phyloP scores from a whole-genome alignment of 257 asterid genomes.

The Solanum appendiculatum region DNA sequence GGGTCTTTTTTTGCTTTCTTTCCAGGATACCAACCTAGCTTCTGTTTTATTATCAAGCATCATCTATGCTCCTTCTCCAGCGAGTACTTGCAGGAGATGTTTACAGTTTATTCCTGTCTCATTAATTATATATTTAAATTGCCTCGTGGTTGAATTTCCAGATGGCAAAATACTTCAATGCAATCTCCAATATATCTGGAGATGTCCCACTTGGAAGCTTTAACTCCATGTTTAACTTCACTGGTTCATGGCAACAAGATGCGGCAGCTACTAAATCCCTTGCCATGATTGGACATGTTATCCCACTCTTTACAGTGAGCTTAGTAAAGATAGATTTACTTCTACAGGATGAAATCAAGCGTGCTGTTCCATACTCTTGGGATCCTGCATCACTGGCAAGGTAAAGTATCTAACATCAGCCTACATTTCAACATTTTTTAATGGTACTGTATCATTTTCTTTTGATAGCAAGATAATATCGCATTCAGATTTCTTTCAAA shows the following conservation, averaged over 20 bases:
- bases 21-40: not conserved
- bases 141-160: constrained; percentile 24
- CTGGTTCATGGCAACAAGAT: constrained; percentile 90
- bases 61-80: not conserved
- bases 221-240: constrained; percentile 95
- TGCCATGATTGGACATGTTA: constrained; percentile 70
- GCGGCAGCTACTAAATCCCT: constrained; percentile 92
- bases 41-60: not conserved
- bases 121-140: not conserved
- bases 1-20: not conserved
- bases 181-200: constrained; percentile 57
- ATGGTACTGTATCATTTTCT: not conserved
- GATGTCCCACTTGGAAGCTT: constrained; percentile 87
- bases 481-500: not conserved
- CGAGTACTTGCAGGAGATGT: not conserved
- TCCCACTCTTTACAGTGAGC: constrained; percentile 51
- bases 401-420: constrained; percentile 22
- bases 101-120: not conserved
- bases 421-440: not conserved
- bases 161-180: constrained; percentile 90
- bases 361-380: constrained; percentile 94
- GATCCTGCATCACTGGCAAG: constrained; percentile 94
- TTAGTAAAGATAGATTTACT: constrained; percentile 38
- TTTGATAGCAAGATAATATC: not conserved
- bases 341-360: constrained; percentile 65